Base-by-base conservation (phyloP, 192 early-diverging fungal species). In the Cladochytrium replicatum region DNA sequence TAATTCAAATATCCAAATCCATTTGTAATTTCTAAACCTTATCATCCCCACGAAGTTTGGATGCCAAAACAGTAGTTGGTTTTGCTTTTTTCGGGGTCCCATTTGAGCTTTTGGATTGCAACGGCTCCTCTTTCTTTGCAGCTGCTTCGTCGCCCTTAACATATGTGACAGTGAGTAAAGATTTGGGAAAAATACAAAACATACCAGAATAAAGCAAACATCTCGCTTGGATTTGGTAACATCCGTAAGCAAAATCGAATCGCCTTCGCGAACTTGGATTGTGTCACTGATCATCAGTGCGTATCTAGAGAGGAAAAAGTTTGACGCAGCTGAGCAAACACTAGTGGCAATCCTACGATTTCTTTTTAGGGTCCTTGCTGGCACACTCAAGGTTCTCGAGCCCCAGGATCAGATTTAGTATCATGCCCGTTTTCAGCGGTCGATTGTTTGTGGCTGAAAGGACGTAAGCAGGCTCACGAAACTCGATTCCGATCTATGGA, bases 401-500 rank as follows among this genome's bases (percentile, higher is more conserved):
- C 8, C 91, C 92, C 8, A 96, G 52, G 9, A 78, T 76, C 11
- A 96, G 55, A 41, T 87, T 90, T 39, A 96, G 53, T 0, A 87
- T 77, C 90, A 95, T 95, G 32, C 84, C 86, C 0, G 74, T 64
- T 50, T 83, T 67, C 41, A 99, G 64, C 29, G 70, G 65, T 44
- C 73, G 68, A 24, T 54, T 43, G 57, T 81, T 86, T 46, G 88
- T 89, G n/a, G 74, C 50, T 27, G 70, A 75, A 40, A 99, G 72
- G 8, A 78, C 61, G 67, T 86, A 94, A 19, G 64, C 71, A 7
- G 83, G 74, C 53, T 99, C 96, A 31, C 85, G 71, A 52, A 96
- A 88, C 68, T 99, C 93, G 41, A 97, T 86, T 7, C 96, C 96
- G 46, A 88, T 96, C 63, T 78, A 55, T 8, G 22, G 58, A 26